Evolutionary conservation across 305 asterid genomes (phyloP).

Genomic region (Caryopteris hybrid): DNA sequence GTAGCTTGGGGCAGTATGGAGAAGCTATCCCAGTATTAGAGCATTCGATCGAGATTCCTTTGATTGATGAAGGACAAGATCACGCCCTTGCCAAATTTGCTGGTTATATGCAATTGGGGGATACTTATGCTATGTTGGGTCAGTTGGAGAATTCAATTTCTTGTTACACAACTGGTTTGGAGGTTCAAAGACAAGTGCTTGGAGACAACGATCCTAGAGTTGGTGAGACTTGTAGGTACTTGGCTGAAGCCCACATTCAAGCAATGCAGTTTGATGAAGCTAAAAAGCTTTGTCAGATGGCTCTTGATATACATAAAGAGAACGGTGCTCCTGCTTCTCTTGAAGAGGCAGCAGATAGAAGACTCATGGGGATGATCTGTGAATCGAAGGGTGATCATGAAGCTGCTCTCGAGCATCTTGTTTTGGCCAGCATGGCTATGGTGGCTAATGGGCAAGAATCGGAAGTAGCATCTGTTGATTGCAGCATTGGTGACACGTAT

Average conservation of each 20-base stretch:
- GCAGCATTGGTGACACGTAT: conserved; percentile 81
- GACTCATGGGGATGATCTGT: conserved; percentile 82
- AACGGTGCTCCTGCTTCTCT: conserved; percentile 69
- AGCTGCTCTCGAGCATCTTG: conserved; percentile 86
- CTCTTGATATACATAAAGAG: conserved; percentile 69
- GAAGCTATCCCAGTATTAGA: conserved; percentile 79
- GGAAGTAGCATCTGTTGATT: conserved; percentile 77
- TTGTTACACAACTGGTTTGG: conserved; percentile 69
- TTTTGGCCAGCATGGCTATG: conserved; percentile 92
- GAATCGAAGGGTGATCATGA: conserved; percentile 84
- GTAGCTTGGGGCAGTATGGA: conserved; percentile 63
- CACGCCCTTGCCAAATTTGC: conserved; percentile 93
- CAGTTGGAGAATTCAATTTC: conserved; percentile 74
- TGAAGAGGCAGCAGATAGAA: conserved; percentile 81
- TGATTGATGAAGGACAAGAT: conserved; percentile 70
- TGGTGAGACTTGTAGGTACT: conserved; percentile 80
- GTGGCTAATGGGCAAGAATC: conserved; percentile 80
- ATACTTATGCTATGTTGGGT: conserved; percentile 82
- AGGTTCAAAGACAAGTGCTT: conserved; percentile 55
- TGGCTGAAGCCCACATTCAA: conserved; percentile 88
- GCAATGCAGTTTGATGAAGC: conserved; percentile 88
- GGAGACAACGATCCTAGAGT: conserved; percentile 77
- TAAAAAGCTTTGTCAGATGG: conserved; percentile 70
- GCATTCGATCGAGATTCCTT: conserved; percentile 67
- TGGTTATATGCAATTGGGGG: conserved; percentile 92